Base-by-base conservation (phyloP, 495 filamentous ascomycete genomes). In the Glonium stellatum region DNA sequence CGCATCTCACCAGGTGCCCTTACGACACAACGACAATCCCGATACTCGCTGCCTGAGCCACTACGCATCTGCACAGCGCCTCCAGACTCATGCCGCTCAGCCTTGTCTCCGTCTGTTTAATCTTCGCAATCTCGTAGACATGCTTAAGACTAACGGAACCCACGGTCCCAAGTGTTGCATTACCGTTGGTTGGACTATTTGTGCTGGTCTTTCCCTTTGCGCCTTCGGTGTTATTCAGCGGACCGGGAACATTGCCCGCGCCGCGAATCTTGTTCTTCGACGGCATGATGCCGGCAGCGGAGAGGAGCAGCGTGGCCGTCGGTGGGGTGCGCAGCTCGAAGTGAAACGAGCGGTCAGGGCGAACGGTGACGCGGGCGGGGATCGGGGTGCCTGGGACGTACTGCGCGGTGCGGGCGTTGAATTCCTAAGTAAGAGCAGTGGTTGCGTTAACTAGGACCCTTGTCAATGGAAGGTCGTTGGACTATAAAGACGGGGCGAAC, bases 41-140 rank as follows among this genome's bases (percentile, higher is more conserved):
- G 63, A 95, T 86, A 22, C 89, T 92, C 75, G 84, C 92, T 67
- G 90, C 89, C 75, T 95, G 88, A 55, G 81, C 84, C 64, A 98
- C 88, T 60, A 99, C 81, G 68, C 84, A 85, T 79, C 85, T 89
- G 73, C 87, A 90, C 51, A 99, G 64, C 0, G 90, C 89, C 76
- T 92, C 82, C 63, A 97, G 69, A 48, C 83, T 79, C 72, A 96
- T 71, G 39, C 89, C 92, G 9, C 86, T 88, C 64, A 97, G 76
- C 57, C 93, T 78, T 55, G 84, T 76, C 77, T 98, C 93, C 56
- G 48, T 61, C 61, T 89, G 83, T 80, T 99, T 99, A 74, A 97
- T 95, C 78, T 88, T 87, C 68, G 93, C 93, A 73, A 99, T 99
- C 79, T 97, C 92, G 70, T 92, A 97, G 50, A 99, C 76, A 75